Evolutionary conservation across 805 yeast genomes (phyloP).

Genomic region (Pichia occidentalis): DNA sequence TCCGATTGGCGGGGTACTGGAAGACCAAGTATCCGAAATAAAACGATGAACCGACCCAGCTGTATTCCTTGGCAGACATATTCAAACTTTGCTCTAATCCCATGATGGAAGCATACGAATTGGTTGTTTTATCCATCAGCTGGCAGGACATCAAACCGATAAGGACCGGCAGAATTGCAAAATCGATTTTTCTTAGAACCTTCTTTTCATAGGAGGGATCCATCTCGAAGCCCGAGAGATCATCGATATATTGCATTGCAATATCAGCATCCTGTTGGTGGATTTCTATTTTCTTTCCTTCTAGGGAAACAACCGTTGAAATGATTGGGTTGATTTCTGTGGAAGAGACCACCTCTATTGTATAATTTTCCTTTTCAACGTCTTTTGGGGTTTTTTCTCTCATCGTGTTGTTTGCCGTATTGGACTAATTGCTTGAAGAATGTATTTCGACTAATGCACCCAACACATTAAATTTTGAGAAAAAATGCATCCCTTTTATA

Average conservation of each 20-base stretch:
- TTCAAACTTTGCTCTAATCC: slow-evolving; percentile 36
- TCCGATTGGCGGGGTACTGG: slow-evolving; percentile 37
- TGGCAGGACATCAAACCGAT: slow-evolving; percentile 25
- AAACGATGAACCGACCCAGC: slow-evolving; percentile 38
- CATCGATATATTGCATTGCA: slow-evolving; percentile 8
- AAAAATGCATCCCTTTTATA: too few species aligned
- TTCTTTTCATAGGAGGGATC: slow-evolving; percentile 11
- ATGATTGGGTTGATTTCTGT: slow-evolving; percentile 9
- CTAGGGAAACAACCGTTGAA: slow-evolving; percentile 11
- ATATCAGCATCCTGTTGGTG: slow-evolving; percentile 10
- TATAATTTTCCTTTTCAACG: neutral
- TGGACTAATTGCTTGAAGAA: too few species aligned
- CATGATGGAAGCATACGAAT: slow-evolving; percentile 40
- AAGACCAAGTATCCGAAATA: slow-evolving; percentile 40
- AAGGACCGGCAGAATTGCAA: slow-evolving; percentile 29
- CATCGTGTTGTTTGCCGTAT: slow-evolving; percentile 1
- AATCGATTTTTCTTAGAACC: slow-evolving; percentile 30
- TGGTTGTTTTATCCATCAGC: slow-evolving; percentile 37
- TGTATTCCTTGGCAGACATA: slow-evolving; percentile 38
- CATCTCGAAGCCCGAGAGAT: slow-evolving; percentile 3
- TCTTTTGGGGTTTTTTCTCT: neutral
- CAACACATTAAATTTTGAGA: too few species aligned
- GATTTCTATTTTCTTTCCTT: slow-evolving; percentile 7
- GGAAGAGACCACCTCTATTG: neutral
- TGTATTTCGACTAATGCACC: too few species aligned